Conservation (phyloP, 1,284 basidiomycete species). For the Schizopora paradoxa region DNA sequence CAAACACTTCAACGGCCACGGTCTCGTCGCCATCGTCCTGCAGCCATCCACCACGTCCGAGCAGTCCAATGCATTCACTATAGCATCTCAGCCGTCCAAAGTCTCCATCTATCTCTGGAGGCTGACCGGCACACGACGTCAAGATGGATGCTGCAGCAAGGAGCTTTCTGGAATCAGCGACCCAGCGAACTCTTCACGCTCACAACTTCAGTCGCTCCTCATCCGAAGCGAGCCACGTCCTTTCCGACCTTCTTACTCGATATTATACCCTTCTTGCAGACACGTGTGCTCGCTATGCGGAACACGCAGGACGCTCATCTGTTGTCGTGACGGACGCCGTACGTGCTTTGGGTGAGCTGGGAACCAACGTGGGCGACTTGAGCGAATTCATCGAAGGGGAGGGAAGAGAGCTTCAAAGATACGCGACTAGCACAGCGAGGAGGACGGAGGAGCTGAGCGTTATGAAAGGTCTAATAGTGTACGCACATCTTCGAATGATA, state of each 20-base stretch:
- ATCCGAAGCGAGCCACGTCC: constrained; percentile 56
- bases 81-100: too few relatives aligned
- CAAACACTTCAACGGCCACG: too few relatives aligned
- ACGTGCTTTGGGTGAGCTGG: constrained; percentile 66
- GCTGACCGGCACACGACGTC: too few relatives aligned
- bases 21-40: too few relatives aligned
- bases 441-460: constrained; percentile 66
- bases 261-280: constrained; percentile 59
- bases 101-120: too few relatives aligned
- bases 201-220: constrained; percentile 71
- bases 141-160: constrained; percentile 12
- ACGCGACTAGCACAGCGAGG: constrained; percentile 52
- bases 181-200: constrained; percentile 65
- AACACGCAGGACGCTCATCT: constrained; percentile 58
- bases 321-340: constrained; percentile 54
- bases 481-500: constrained; percentile 7
- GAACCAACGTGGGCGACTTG: constrained; percentile 63
- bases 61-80: too few relatives aligned
- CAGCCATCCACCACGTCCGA: too few relatives aligned
- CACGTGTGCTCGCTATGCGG: constrained; percentile 63
- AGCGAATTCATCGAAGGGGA: constrained; percentile 56
- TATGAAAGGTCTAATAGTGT: constrained; percentile 50
- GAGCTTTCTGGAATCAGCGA: constrained; percentile 54
- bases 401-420: constrained; percentile 59
- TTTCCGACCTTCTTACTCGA: constrained; percentile 67